Conservation (phyloP, 1,284 basidiomycete species). For the Rhizoctonia solani region DNA sequence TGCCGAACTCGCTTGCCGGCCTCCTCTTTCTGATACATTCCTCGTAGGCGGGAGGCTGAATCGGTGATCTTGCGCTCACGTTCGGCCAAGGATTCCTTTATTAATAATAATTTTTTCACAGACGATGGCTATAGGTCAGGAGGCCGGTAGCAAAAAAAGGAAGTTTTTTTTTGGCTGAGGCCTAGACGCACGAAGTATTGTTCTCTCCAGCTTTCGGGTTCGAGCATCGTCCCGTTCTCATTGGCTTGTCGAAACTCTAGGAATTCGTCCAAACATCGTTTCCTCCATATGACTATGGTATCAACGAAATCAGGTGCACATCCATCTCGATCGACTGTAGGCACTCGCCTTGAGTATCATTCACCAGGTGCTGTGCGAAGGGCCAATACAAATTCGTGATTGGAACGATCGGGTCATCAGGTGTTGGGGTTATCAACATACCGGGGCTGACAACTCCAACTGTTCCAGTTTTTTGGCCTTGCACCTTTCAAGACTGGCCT, state of each 20-base stretch:
- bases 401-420: conserved; percentile 29
- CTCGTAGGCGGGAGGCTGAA: conserved; percentile 36
- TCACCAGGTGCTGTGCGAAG: conserved; percentile 56
- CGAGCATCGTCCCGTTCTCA: conserved; percentile 48
- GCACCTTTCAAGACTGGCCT: conserved; percentile 73
- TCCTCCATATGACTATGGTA: conserved; percentile 67
- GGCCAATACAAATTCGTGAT: conserved; percentile 34
- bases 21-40: conserved; percentile 35
- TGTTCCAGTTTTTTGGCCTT: conserved; percentile 66
- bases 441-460: conserved; percentile 69
- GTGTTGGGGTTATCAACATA: conserved; percentile 54
- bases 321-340: conserved; percentile 27
- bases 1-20: conserved; percentile 38
- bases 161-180: too few species aligned
- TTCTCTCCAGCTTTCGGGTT: conserved; percentile 67
- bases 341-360: conserved; percentile 60
- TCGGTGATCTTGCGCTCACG: conserved; percentile 38
- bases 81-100: conserved; percentile 22
- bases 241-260: conserved; percentile 56
- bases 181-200: conserved; percentile 62
- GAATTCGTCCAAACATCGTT: conserved; percentile 62
- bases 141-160: background rate
- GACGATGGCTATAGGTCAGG: background rate
- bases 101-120: conserved; percentile 23
- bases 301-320: background rate